A percentile compares a stretch with the other conserved stretches of the same genome.
phyloP scores from a whole-genome alignment of 352 stramenopile genomes.

The Pythium apleroticum region DNA sequence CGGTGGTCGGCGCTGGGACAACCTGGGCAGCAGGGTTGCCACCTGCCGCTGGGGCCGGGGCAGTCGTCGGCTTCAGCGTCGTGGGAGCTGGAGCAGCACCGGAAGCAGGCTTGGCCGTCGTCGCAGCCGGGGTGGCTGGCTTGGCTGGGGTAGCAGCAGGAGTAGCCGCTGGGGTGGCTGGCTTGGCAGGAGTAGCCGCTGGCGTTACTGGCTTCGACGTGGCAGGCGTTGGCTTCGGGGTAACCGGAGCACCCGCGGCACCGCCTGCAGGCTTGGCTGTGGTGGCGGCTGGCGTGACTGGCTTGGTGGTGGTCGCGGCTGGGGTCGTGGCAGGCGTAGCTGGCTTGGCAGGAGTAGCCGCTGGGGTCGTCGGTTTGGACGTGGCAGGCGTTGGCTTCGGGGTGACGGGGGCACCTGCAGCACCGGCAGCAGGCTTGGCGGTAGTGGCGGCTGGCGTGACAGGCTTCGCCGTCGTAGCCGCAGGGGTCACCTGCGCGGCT shows the following conservation, averaged over 20 bases:
- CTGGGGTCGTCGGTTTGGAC: too few relatives aligned
- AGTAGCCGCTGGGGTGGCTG: not conserved
- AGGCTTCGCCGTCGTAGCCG: not conserved
- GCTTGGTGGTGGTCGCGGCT: not conserved
- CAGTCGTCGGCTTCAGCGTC: not conserved
- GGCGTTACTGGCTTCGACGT: not conserved
- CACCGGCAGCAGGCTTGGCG: not conserved
- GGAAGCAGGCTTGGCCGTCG: not conserved
- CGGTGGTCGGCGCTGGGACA: not conserved
- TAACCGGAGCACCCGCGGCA: not conserved
- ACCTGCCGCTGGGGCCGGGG: not conserved
- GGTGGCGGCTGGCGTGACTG: not conserved
- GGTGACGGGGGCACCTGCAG: not conserved
- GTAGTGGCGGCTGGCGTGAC: not conserved
- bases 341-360: not conserved
- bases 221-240: constrained; percentile 2
- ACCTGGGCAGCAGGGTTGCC: constrained; percentile 1
- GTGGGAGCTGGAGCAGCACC: not conserved
- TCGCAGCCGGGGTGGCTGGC: not conserved
- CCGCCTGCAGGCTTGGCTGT: not conserved
- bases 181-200: not conserved
- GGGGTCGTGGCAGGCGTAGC: not conserved
- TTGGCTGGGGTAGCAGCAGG: not conserved
- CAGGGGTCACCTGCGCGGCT: not conserved
- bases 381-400: not conserved